Base-by-base conservation (phyloP, 192 early-diverging fungal species). In the Entomortierella chlamydospora region DNA sequence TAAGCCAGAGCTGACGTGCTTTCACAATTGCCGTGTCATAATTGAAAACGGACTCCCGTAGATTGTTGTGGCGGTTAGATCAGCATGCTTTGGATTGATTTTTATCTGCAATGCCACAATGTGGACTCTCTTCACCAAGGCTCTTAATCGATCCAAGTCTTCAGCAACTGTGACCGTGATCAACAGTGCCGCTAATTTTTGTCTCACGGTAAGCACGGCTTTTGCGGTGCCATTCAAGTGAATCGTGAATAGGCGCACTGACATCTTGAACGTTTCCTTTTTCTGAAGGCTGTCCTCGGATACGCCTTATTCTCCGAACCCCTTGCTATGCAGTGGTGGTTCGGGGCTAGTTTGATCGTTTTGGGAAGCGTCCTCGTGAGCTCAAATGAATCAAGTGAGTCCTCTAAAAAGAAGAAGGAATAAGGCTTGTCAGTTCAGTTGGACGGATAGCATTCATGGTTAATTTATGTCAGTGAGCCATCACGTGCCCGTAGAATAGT, bases 81-180 rank as follows among this genome's bases (percentile, higher is more conserved):
- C 65, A 13, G 53, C 80, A 12, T 90, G 90, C 61, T 83, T 93
- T 60, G 79, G 58, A 4, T 71, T 87, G 49, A 89, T 93, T n/a
- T 86, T 91, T 29, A 78, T 82, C 17, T 91, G 90, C 51, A 96
- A 96, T 66, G 87, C 91, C 4, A 60, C 90, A 57, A 97, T 97
- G 96, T 97, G 96, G 96, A 89, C 89, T 3, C 81, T 90, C 3
- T 95, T 96, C 64, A 94, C 96, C 49, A 93, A 93, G 60, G 94
- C 95, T 7, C 83, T 97, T 33, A 90, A 87, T 56, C 83, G 83
- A 43, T 90, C 94, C 22, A 81, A 87, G 39, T 93, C 94, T 18
- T 93, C 95, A 4, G 79, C 90, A 3, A 88, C 91, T 26, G 94
- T 95, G 10, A 93, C 91, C 17, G 86, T 93, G 51, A 69, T 95